Base-by-base conservation (phyloP, 179 eudicot species). In the Pouteria campechiana region DNA sequence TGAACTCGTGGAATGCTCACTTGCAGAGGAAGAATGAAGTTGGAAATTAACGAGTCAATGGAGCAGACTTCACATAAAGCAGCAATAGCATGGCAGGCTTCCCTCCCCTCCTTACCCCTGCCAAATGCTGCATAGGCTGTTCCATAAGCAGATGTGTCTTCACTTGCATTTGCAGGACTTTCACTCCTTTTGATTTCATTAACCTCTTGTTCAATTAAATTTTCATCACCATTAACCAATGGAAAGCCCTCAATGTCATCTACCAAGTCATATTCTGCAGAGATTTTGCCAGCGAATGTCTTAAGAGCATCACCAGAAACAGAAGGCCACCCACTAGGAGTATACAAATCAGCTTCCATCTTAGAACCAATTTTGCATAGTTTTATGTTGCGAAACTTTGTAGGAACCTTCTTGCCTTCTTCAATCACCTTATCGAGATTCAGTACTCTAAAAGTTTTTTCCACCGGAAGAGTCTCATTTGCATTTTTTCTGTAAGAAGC, bases 1-100 rank as follows among this genome's bases (percentile, higher is more conserved):
- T 11, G 18, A n/a, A n/a, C n/a, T n/a, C n/a, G n/a, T n/a, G n/a
- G n/a, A n/a, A n/a, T n/a, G n/a, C n/a, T 52, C 40, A 87, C 99
- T 96, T 92, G 99, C 68, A 92, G 54, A 27, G 99, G 99, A 48
- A 87, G 85, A 63, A 92, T 92, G 71, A 92, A 92, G 59, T 92
- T 92, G 46, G 99, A 92, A 66, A 92, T 82, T 54, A 92, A 53
- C 3, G 99, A 92, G 57, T 87, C 96, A 41, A 92, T 92, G 7
- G 94, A 73, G 65, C 99, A 87, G 58, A 87, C 69, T 77, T 87
- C 85, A 61, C 94, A 82, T 60, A 92, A 48, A 52, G 96, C 72
- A 64, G 99, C 92, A 66, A 92, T 77, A 30, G 99, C 96, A 75
- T 82, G 94, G 55, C 99, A 82, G 18, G 96, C 96, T 77, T 87